Evolutionary conservation across 2,329 filamentous ascomycete genomes (phyloP).

Genomic region (Aspergillaceae sp.): DNA sequence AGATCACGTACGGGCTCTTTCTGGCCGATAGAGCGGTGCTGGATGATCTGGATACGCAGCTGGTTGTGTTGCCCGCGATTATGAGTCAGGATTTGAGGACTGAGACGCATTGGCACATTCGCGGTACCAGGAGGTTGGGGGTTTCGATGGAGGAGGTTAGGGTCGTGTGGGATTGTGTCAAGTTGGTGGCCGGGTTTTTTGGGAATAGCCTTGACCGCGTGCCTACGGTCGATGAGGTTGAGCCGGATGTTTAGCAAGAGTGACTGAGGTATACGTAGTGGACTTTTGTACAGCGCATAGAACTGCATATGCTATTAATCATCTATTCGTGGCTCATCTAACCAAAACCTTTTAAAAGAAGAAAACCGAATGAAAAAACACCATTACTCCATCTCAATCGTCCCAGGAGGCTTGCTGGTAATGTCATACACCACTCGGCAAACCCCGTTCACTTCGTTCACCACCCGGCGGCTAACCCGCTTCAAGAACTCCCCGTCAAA

Average conservation of each 20-base stretch:
- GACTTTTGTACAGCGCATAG: too few species aligned
- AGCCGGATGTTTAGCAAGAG: constrained; percentile 18
- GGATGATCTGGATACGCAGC: constrained; percentile 36
- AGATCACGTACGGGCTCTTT: constrained; percentile 58
- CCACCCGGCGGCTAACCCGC: constrained; percentile 57
- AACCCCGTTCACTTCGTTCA: constrained; percentile 64
- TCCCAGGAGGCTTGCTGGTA: constrained; percentile 60
- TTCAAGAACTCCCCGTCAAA: constrained; percentile 59
- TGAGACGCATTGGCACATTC: constrained; percentile 40
- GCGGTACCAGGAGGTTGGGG: constrained; percentile 35
- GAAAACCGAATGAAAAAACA: not conserved
- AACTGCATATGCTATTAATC: not conserved
- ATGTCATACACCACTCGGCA: constrained; percentile 30
- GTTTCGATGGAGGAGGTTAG: constrained; percentile 34
- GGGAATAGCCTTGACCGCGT: constrained; percentile 21
- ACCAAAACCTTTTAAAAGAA: not conserved
- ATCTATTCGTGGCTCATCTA: not conserved
- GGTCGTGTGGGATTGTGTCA: constrained; percentile 24
- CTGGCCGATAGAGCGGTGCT: constrained; percentile 36
- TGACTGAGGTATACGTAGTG: too few species aligned
- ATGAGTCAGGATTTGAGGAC: constrained; percentile 37
- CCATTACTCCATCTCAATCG: constrained; percentile 63
- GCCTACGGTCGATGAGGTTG: constrained; percentile 24
- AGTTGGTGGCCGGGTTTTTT: constrained; percentile 21
- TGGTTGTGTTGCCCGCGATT: constrained; percentile 37